phyloP scores from a whole-genome alignment of 2,329 filamentous ascomycete species.

The Laburnicola sp. region DNA sequence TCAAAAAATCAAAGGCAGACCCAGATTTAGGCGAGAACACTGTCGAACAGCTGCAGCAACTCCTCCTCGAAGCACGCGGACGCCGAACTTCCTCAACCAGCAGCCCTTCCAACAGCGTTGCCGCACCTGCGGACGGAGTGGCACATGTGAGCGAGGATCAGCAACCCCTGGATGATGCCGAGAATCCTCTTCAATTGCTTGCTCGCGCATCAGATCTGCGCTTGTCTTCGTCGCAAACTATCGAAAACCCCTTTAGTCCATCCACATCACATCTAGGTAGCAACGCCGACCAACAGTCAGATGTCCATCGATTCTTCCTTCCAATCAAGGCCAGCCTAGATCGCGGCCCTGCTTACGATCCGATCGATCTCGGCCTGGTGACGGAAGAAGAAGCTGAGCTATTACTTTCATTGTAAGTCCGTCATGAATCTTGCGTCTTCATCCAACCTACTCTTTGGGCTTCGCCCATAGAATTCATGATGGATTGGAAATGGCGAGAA shows the following conservation, averaged over 20 bases:
- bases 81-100: constrained; percentile 6
- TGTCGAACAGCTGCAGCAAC: constrained; percentile 49
- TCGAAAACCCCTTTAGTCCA: constrained; percentile 32
- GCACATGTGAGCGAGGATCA: constrained; percentile 42
- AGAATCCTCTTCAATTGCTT: constrained; percentile 73
- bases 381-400: constrained; percentile 66
- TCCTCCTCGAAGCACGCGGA: constrained; percentile 55
- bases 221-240: constrained; percentile 49
- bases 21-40: constrained; percentile 26
- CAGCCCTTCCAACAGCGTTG: constrained; percentile 28
- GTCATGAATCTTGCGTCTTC: neutral
- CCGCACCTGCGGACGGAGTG: constrained; percentile 27
- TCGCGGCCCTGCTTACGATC: constrained; percentile 66
- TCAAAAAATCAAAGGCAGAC: constrained; percentile 40
- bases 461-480: no score
- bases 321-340: constrained; percentile 66
- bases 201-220: constrained; percentile 72
- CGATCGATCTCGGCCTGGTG: constrained; percentile 70
- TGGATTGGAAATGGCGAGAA: neutral
- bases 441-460: no score
- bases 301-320: constrained; percentile 68
- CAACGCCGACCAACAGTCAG: constrained; percentile 48
- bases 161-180: constrained; percentile 69
- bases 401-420: constrained; percentile 65
- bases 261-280: constrained; percentile 31